Conservation (phyloP, 805 yeast genomes). For the Wickerhamiella bombiphila region DNA sequence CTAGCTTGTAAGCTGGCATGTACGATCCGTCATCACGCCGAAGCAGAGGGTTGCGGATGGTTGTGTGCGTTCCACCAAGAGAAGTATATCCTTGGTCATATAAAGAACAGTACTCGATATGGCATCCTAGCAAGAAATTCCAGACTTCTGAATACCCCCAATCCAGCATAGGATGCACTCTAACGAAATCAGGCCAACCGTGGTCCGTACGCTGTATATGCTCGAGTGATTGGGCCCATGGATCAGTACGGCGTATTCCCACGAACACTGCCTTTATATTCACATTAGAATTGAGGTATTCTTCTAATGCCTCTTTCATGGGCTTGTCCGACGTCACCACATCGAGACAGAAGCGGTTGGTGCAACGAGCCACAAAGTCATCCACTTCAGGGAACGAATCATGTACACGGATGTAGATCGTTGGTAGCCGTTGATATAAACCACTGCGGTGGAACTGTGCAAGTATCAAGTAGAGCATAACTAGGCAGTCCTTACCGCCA, state of each 20-base stretch:
- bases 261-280: slow-evolving; percentile 61
- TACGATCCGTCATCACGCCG: slow-evolving; percentile 27
- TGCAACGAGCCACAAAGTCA: slow-evolving; percentile 45
- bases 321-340: slow-evolving; percentile 27
- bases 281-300: slow-evolving; percentile 40
- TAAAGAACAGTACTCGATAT: slow-evolving; percentile 55
- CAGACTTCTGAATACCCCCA: slow-evolving; percentile 81
- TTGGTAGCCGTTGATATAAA: slow-evolving; percentile 20
- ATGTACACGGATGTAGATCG: slow-evolving; percentile 66
- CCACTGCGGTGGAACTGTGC: slow-evolving; percentile 30
- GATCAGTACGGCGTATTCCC: slow-evolving; percentile 81
- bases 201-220: slow-evolving; percentile 67
- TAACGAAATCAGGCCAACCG: slow-evolving; percentile 77
- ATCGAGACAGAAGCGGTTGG: slow-evolving; percentile 38
- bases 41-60: slow-evolving; percentile 55
- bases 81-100: slow-evolving; percentile 84
- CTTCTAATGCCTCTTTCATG: slow-evolving; percentile 55
- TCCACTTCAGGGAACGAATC: slow-evolving; percentile 58
- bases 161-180: slow-evolving; percentile 78
- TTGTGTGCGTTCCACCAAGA: slow-evolving; percentile 62
- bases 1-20: slow-evolving; percentile 33
- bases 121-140: slow-evolving; percentile 47
- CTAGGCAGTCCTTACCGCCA: slow-evolving; percentile 95
- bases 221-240: slow-evolving; percentile 48
- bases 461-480: slow-evolving; percentile 61